Percentiles rank a stretch among this genome's conserved stretches.
Evolutionary conservation across 2,329 filamentous ascomycete species (phyloP).

Genomic region (Pestalotiopsis fici): DNA sequence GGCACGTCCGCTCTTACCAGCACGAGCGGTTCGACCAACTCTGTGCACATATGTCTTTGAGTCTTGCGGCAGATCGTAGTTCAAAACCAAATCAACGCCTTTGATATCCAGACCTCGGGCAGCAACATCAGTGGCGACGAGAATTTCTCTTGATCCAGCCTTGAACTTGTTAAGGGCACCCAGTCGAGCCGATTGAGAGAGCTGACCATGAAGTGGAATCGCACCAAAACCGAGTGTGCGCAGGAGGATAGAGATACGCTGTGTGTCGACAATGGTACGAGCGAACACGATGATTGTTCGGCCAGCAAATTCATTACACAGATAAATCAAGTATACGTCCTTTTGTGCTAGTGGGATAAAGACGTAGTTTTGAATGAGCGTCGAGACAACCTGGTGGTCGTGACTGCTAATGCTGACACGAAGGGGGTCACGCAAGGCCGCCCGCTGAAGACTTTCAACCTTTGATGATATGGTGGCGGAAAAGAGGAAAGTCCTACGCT

Average conservation of each 20-base stretch:
- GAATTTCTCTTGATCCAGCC: constrained; percentile 75
- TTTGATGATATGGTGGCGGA: constrained; percentile 93
- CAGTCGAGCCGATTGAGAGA: constrained; percentile 83
- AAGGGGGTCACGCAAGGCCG: constrained; percentile 81
- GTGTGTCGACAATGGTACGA: constrained; percentile 87
- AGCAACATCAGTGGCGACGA: constrained; percentile 93
- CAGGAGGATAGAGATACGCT: constrained; percentile 80
- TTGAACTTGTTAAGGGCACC: constrained; percentile 92
- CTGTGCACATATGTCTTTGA: constrained; percentile 91
- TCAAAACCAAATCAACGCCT: constrained; percentile 84
- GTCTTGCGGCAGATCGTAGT: constrained; percentile 81
- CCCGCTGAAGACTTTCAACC: constrained; percentile 88
- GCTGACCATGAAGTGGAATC: constrained; percentile 89
- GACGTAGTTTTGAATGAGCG: constrained; percentile 81
- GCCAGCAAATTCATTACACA: constrained; percentile 86
- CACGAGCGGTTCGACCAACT: constrained; percentile 84
- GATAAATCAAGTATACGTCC: constrained; percentile 84
- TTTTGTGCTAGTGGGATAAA: constrained; percentile 87
- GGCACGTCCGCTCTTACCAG: constrained; percentile 81
- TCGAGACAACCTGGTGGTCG: constrained; percentile 91
- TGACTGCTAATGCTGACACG: constrained; percentile 78
- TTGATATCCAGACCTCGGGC: constrained; percentile 92
- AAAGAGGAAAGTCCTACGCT: constrained; percentile 84
- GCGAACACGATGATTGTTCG: constrained; percentile 89
- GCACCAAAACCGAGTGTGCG: constrained; percentile 84